Percentiles rank a stretch among this genome's conserved stretches.
These are phyloP conservation scores for Leucocoprinus birnbaumii DNA, from an alignment of 768 basidiomycete species.

Conservation along the genomic window DNA sequence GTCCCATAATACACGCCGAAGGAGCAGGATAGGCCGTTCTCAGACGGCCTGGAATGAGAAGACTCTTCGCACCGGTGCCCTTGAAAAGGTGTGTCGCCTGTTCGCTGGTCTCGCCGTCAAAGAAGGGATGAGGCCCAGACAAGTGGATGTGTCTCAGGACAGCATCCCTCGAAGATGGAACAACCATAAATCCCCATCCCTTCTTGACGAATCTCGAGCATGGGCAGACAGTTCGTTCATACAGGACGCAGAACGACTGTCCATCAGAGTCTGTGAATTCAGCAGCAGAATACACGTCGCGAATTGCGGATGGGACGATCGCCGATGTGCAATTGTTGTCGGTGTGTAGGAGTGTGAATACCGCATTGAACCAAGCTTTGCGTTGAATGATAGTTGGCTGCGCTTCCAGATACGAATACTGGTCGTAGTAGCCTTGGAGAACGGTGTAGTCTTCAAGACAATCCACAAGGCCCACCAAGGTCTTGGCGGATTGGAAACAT, in stretches of 20 bases:
- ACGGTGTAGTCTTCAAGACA: constrained; percentile 34
- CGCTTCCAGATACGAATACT: constrained; percentile 25
- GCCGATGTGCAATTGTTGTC: constrained; percentile 28
- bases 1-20: constrained; percentile 30
- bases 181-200: constrained; percentile 36
- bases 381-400: constrained; percentile 28
- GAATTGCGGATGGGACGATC: constrained; percentile 24
- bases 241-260: constrained; percentile 28
- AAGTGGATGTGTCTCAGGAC: constrained; percentile 33
- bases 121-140: constrained; percentile 43
- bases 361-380: constrained; percentile 23
- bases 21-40: constrained; percentile 29
- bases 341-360: constrained; percentile 24
- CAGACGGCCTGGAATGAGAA: constrained; percentile 38
- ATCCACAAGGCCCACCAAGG: not conserved
- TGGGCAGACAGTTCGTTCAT: constrained; percentile 18
- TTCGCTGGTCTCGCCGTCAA: constrained; percentile 33
- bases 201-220: constrained; percentile 20
- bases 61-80: constrained; percentile 33
- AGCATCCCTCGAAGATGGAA: constrained; percentile 22
- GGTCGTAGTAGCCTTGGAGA: constrained; percentile 23
- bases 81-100: constrained; percentile 41
- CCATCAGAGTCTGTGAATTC: constrained; percentile 22
- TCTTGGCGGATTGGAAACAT: not conserved
- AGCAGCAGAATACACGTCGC: constrained; percentile 23